Evolutionary conservation across 2,329 filamentous ascomycete genomes (phyloP).

Genomic region (Exophiala alcalophila): DNA sequence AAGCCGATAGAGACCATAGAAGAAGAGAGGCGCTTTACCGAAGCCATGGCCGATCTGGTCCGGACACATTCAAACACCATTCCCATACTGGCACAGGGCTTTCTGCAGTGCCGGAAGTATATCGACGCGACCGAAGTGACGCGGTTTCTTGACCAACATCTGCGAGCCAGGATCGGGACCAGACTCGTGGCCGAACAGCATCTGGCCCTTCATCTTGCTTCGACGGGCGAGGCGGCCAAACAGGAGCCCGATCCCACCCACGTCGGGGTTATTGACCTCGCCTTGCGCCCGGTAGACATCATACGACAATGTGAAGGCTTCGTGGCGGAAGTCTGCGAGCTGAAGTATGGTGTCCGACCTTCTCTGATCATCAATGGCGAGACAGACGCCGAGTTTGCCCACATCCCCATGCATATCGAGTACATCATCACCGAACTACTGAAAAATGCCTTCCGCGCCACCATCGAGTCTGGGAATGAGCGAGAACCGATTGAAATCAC

Average conservation of each 20-base stretch:
- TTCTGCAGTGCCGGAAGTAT: slow-evolving; percentile 89
- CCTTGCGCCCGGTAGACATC: slow-evolving; percentile 74
- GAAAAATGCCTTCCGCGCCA: slow-evolving; percentile 94
- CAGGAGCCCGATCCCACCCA: slow-evolving; percentile 55
- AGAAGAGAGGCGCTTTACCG: slow-evolving; percentile 87
- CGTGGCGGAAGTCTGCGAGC: slow-evolving; percentile 92
- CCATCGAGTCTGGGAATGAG: slow-evolving; percentile 77
- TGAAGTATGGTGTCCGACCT: slow-evolving; percentile 88
- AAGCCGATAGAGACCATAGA: slow-evolving; percentile 70
- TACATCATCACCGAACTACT: slow-evolving; percentile 96
- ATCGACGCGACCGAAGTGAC: slow-evolving; percentile 82
- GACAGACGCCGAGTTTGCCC: slow-evolving; percentile 82
- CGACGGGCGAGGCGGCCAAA: slow-evolving; percentile 65
- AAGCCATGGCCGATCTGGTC: slow-evolving; percentile 91
- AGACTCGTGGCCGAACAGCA: slow-evolving; percentile 94
- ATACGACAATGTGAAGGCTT: slow-evolving; percentile 83
- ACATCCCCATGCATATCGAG: slow-evolving; percentile 92
- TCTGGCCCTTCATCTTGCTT: slow-evolving; percentile 78
- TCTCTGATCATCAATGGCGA: slow-evolving; percentile 78
- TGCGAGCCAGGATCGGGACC: slow-evolving; percentile 90
- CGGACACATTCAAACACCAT: slow-evolving; percentile 94
- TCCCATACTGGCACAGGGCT: slow-evolving; percentile 83
- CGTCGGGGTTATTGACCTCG: slow-evolving; percentile 94
- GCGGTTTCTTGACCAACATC: slow-evolving; percentile 85
- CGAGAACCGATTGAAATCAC: slow-evolving; percentile 85